Evolutionary conservation across 2,329 filamentous ascomycete genomes (phyloP).

Genomic region (Aspergillus chevalieri): DNA sequence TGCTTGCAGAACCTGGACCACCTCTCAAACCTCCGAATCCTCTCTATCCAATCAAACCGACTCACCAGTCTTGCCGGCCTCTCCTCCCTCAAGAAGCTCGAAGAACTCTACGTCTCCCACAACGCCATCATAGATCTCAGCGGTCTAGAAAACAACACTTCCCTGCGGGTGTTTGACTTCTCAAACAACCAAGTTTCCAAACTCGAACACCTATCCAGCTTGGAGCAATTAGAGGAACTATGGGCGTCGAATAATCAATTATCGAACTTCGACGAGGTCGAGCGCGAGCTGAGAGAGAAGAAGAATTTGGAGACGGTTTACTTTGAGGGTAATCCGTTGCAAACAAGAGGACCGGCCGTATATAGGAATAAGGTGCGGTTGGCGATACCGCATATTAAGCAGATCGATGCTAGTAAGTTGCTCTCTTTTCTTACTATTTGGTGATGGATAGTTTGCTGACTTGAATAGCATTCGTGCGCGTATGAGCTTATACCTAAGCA

Average conservation of each 20-base stretch:
- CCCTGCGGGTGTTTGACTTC: slow-evolving; percentile 76
- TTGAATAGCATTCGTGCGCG: not conserved
- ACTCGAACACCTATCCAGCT: slow-evolving; percentile 62
- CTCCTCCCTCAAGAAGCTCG: slow-evolving; percentile 64
- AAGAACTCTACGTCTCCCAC: slow-evolving; percentile 94
- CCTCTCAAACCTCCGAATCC: slow-evolving; percentile 72
- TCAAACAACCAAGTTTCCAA: slow-evolving; percentile 78
- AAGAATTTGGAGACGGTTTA: slow-evolving; percentile 80
- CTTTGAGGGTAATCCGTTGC: slow-evolving; percentile 90
- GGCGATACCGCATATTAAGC: slow-evolving; percentile 76
- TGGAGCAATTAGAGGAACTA: slow-evolving; percentile 74
- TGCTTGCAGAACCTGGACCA: slow-evolving; percentile 56
- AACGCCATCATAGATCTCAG: slow-evolving; percentile 76
- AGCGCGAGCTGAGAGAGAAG: slow-evolving; percentile 72
- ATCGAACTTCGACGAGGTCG: slow-evolving; percentile 70
- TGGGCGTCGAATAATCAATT: slow-evolving; percentile 92
- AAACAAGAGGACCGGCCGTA: slow-evolving; percentile 68
- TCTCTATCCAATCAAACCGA: slow-evolving; percentile 93
- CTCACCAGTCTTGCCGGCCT: slow-evolving; percentile 73
- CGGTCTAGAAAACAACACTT: slow-evolving; percentile 61
- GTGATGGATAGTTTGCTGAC: not conserved
- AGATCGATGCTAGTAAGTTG: slow-evolving; percentile 73
- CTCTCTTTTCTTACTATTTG: not conserved
- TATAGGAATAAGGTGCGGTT: slow-evolving; percentile 92
- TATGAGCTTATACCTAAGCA: not conserved